phyloP scores from a whole-genome alignment of 345 rosid genomes.

The Melaleuca quinquenervia region DNA sequence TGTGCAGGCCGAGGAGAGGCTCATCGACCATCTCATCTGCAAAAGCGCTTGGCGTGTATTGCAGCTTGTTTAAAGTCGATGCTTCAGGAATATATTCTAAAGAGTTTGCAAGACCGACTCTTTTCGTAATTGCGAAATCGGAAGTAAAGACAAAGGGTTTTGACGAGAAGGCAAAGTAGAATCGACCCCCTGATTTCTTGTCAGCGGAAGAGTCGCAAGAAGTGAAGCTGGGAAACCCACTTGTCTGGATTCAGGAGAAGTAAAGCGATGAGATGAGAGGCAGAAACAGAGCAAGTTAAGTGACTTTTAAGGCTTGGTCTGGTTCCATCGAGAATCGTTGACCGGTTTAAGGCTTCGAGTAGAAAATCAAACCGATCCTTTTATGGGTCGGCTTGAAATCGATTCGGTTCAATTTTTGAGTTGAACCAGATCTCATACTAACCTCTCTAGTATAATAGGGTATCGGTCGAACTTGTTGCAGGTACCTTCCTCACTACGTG shows the following conservation, averaged over 20 bases:
- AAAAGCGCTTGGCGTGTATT: slow-evolving; percentile 49
- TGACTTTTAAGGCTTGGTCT: neutral
- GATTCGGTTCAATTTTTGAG: neutral
- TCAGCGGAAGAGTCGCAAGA: neutral
- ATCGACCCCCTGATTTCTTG: neutral
- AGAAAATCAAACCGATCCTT: neutral
- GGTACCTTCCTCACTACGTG: neutral
- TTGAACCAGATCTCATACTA: fast-evolving
- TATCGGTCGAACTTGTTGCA: neutral
- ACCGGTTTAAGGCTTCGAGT: neutral
- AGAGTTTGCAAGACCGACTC: neutral
- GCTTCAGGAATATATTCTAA: neutral
- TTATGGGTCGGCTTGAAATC: fast-evolving
- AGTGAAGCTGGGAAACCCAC: neutral
- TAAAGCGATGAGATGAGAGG: neutral
- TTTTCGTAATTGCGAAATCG: neutral
- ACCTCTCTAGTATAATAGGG: too few relatives aligned
- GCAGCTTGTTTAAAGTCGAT: neutral
- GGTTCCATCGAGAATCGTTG: neutral
- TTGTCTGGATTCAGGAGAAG: neutral
- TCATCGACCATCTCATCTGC: slow-evolving; percentile 81
- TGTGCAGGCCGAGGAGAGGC: slow-evolving; percentile 92
- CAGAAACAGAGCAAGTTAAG: neutral
- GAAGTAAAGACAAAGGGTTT: neutral
- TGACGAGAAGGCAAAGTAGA: neutral